phyloP scores from a whole-genome alignment of 1,284 basidiomycete genomes.

The Leccinum subatratum region DNA sequence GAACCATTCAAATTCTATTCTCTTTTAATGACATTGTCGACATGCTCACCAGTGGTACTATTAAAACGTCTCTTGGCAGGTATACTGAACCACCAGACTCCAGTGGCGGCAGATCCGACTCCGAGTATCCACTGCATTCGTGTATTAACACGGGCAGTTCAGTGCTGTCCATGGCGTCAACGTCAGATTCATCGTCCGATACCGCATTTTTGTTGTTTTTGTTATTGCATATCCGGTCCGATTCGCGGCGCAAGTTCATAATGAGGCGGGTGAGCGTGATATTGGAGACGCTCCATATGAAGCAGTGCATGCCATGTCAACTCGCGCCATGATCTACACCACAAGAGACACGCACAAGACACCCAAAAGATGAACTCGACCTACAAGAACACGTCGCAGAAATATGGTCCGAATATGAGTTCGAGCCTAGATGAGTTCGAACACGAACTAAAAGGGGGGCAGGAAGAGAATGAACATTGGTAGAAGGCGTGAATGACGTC shows the following conservation, averaged over 20 bases:
- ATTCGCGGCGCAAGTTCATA: slow-evolving; percentile 34
- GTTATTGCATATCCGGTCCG: background rate
- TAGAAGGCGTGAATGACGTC: background rate
- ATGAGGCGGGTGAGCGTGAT: slow-evolving; percentile 37
- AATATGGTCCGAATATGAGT: background rate
- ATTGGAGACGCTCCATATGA: slow-evolving; percentile 38
- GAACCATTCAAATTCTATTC: no score
- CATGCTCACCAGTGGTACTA: no score
- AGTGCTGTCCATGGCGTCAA: background rate
- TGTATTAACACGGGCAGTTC: slow-evolving; percentile 12
- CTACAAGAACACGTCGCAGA: slow-evolving; percentile 14
- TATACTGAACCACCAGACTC: background rate
- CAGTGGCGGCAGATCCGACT: background rate
- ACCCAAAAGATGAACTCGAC: slow-evolving; percentile 24
- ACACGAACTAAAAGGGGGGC: slow-evolving; percentile 26
- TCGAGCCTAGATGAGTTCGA: slow-evolving; percentile 31
- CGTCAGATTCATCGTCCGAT: background rate
- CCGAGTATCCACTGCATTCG: background rate
- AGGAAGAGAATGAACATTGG: background rate
- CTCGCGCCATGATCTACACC: background rate
- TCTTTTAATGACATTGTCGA: no score
- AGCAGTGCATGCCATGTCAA: slow-evolving; percentile 25
- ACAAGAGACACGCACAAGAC: slow-evolving; percentile 26
- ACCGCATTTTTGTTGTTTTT: background rate
- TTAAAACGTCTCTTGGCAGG: no score